Evolutionary conservation across 2,329 filamentous ascomycete species (phyloP), one percentile per base, ranked within the genome.

Genomic region (Diaporthe sp.): DNA sequence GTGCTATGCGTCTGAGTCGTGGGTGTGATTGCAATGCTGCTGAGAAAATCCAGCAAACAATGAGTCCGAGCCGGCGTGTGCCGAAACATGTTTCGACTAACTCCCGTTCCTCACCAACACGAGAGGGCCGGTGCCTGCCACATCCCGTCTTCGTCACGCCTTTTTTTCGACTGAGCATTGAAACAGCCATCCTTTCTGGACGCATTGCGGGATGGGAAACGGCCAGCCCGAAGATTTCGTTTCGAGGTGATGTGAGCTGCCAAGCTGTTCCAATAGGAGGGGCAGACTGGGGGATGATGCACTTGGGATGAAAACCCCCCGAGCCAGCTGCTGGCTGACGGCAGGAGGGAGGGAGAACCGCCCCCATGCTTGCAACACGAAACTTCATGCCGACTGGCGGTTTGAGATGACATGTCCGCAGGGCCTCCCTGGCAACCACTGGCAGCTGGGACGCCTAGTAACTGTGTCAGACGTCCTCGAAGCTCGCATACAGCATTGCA

Each of bases 231-330:
- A 68, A 53, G 22, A 68, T 53, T 68, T 68, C 49, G 65, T 68
- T 68, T 68, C 65, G 47, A 68, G 22, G 65, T 39, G 65, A 68
- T 68, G 47, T 68, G 65, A 68, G 65, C 65, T 68, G 47, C 65
- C 65, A 68, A 68, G 65, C 65, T 25, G 49, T 70, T 70, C 49
- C 65, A 70, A 70, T 42, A 9, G 65, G 65, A 70, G 65, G 47
- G 65, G 65, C 47, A 42, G 49, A 55, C 65, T 39, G 47, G 65
- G 65, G 65, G 49, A 12, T 39, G 65, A 55, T 28, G 47, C 65
- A 55, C 65, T 70, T 70, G 65, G 65, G 65, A 70, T 55, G 65
- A 70, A 70, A 70, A 70, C 47, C 31, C 13, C 65, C 65, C 65
- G 65, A 51, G 8, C 65, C 34, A 55, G 65, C 47, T 70, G 65